Conservation (phyloP, 345 rosid species). For the Eucalyptus cloeziana region DNA sequence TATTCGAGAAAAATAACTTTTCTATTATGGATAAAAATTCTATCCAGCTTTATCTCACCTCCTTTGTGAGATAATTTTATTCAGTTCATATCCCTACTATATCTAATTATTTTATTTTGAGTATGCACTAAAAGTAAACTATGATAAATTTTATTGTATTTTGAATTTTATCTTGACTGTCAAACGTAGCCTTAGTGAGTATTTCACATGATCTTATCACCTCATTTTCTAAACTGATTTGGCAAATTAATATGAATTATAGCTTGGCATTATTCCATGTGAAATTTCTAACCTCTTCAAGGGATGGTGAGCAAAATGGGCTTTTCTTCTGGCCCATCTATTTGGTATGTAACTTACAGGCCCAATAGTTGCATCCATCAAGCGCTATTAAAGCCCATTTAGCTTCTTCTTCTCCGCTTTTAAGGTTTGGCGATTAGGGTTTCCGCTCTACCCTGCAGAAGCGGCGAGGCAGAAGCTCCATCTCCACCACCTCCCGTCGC, state of each 20-base stretch:
- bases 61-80: too few species aligned
- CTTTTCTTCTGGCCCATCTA: neutral
- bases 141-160: too few species aligned
- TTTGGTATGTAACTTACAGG: neutral
- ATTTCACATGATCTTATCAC: neutral
- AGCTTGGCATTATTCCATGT: too few species aligned
- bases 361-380: neutral
- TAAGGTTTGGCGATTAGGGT: neutral
- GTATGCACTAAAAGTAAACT: accelerated
- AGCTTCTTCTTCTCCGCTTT: neutral
- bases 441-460: neutral
- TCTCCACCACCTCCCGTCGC: neutral
- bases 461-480: neutral
- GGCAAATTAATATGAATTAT: too few species aligned
- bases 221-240: neutral
- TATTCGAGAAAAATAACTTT: too few species aligned
- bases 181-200: accelerated
- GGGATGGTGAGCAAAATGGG: neutral
- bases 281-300: neutral
- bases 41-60: too few species aligned
- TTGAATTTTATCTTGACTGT: too few species aligned
- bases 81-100: accelerated
- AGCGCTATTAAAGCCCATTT: neutral
- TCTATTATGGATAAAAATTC: too few species aligned
- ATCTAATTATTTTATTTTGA: accelerated